Conservation (phyloP, 1,284 basidiomycete genomes). For the Mrakiaceae sp. region DNA sequence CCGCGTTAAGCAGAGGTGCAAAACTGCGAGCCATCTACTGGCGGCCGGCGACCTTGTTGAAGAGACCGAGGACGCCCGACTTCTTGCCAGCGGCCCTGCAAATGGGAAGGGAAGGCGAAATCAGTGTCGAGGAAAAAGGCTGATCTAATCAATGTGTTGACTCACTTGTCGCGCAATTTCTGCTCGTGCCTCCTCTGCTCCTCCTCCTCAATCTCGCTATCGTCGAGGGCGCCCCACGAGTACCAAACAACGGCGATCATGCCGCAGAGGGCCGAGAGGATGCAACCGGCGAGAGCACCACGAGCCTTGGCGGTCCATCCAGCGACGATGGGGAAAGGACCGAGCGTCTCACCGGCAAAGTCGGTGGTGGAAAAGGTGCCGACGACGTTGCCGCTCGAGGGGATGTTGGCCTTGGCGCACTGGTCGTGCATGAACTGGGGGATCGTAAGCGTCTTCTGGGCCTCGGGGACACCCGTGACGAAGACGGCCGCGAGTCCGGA, state of each 20-base stretch:
- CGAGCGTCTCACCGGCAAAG: slow-evolving; percentile 33
- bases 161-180: slow-evolving; percentile 34
- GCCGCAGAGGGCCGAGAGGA: slow-evolving; percentile 69
- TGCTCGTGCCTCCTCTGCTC: slow-evolving; percentile 44
- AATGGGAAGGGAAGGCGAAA: not conserved
- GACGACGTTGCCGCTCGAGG: slow-evolving; percentile 54
- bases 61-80: slow-evolving; percentile 19
- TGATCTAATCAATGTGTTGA: too few species aligned
- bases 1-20: not conserved
- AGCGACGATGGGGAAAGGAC: slow-evolving; percentile 52
- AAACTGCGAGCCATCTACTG: slow-evolving; percentile 3
- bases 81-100: slow-evolving; percentile 8
- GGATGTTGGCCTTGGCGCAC: slow-evolving; percentile 51
- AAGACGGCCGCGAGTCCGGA: slow-evolving; percentile 37
- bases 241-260: slow-evolving; percentile 76
- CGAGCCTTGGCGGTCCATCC: slow-evolving; percentile 76
- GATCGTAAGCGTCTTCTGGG: slow-evolving; percentile 27
- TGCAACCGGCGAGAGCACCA: slow-evolving; percentile 72
- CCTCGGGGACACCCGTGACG: slow-evolving; percentile 33
- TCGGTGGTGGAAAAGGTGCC: slow-evolving; percentile 22
- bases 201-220: slow-evolving; percentile 66
- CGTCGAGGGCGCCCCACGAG: slow-evolving; percentile 53
- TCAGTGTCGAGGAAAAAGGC: not conserved
- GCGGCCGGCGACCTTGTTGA: slow-evolving; percentile 14
- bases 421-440: slow-evolving; percentile 45